Evolutionary conservation across 352 stramenopile genomes (phyloP).

Genomic region (Phytopythium kandeliae): DNA sequence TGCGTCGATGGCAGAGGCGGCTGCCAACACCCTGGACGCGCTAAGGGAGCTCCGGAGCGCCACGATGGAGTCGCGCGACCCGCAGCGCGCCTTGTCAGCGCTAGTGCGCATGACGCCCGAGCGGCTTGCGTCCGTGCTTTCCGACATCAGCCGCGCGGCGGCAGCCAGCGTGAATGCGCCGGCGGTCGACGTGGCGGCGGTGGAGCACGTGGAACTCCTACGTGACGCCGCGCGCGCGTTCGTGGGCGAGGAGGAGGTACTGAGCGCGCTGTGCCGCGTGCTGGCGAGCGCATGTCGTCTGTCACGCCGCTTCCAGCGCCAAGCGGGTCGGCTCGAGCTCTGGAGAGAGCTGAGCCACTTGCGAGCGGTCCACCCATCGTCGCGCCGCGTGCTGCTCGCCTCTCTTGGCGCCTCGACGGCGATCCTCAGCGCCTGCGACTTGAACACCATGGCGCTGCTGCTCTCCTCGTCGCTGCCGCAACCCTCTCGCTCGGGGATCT

Average conservation of each 20-base stretch:
- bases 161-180: background rate
- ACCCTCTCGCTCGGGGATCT: background rate
- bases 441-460: conserved; percentile 16
- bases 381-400: conserved; percentile 22
- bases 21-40: conserved; percentile 9
- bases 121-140: background rate
- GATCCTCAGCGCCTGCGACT: conserved; percentile 26
- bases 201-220: conserved; percentile 14
- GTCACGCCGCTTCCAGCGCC: conserved; percentile 34
- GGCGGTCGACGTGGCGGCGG: conserved; percentile 7
- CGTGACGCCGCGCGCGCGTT: conserved; percentile 14
- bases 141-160: background rate
- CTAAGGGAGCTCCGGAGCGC: conserved; percentile 16
- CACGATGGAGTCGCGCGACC: conserved; percentile 9
- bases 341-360: conserved; percentile 26
- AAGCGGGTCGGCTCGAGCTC: conserved; percentile 21
- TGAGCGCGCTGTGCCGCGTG: conserved; percentile 26
- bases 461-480: background rate
- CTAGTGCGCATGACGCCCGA: conserved; percentile 3
- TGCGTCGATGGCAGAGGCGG: conserved; percentile 10
- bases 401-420: conserved; percentile 23
- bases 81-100: conserved; percentile 4
- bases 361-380: conserved; percentile 20
- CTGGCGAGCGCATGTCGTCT: conserved; percentile 10
- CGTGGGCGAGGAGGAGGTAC: conserved; percentile 32